Evolutionary conservation across 805 yeast genomes (phyloP).

Genomic region (Kodamaea sagamina): DNA sequence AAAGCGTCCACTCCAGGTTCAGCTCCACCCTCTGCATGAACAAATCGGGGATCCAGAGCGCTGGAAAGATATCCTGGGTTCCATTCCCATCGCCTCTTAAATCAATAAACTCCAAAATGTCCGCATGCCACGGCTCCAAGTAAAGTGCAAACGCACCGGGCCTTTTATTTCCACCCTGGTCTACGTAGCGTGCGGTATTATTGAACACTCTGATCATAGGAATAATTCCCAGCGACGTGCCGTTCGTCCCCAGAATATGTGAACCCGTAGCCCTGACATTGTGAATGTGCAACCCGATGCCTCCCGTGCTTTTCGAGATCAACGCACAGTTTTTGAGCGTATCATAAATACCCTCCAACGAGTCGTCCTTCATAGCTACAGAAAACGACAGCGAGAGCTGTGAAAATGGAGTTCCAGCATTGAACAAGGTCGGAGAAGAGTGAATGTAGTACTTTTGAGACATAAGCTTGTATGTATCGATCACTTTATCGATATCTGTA

Average conservation of each 20-base stretch:
- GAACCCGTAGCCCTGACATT: conserved; percentile 87
- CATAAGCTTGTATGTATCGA: conserved; percentile 71
- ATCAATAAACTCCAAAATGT: conserved; percentile 81
- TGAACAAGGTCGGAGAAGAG: conserved; percentile 93
- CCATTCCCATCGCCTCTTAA: conserved; percentile 79
- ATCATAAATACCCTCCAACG: conserved; percentile 92
- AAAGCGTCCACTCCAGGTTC: conserved; percentile 81
- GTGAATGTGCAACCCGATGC: conserved; percentile 87
- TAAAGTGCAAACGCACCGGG: conserved; percentile 97
- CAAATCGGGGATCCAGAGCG: conserved; percentile 92
- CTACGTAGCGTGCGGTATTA: conserved; percentile 95
- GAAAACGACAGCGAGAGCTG: conserved; percentile 91
- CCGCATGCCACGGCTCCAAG: conserved; percentile 97
- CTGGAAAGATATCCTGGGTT: conserved; percentile 91
- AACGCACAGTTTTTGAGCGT: conserved; percentile 86
- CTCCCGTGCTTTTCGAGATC: conserved; percentile 94
- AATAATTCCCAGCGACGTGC: conserved; percentile 86
- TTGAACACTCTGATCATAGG: conserved; percentile 97
- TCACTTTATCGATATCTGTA: conserved; percentile 50
- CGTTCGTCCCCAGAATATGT: conserved; percentile 88
- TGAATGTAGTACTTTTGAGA: conserved; percentile 85
- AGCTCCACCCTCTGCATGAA: conserved; percentile 88
- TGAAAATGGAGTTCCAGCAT: conserved; percentile 85
- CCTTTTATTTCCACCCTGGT: conserved; percentile 97
- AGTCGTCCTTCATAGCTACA: conserved; percentile 89